Base-by-base conservation (phyloP, 768 basidiomycete genomes). In the Trametes cingulata region DNA sequence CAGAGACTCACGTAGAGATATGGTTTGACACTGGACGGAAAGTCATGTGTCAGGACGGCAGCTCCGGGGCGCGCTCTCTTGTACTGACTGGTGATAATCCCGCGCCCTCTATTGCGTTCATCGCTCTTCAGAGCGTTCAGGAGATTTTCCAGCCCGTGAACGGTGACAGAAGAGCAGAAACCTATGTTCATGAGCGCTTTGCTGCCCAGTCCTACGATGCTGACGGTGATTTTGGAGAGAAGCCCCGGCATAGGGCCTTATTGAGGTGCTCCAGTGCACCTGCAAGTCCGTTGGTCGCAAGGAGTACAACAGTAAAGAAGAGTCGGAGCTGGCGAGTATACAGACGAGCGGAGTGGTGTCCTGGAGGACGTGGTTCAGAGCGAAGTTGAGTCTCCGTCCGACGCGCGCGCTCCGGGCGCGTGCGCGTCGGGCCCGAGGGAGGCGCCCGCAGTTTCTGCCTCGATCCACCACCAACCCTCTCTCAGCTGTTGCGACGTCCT, bases 21-120 rank as follows among this genome's bases (percentile, higher is more conserved):
- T 98, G 95, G 73, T 98, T 98, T 57, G 89, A 85, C 47, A 97
- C 95, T 96, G 64, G 17, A 10, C 29, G 10, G 29, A 22, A 36
- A 9, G 37, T 24, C n/a, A 9, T 58, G 5, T 25, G 22, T 25
- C 3, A 19, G 22, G 27, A 6, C 10, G 37, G 29, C 35, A 56
- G 63, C 58, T 52, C 46, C 15, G 37, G 22, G 39, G 24, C 24
- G 46, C 63, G 12, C 58, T 13, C 25, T 35, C 14, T 43, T 48
- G n/a, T 0, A 75, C 83, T 52, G 55, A 91, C 91, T 84, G 25
- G 93, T 95, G 20, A 94, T 69, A 35, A 94, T 73, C 49, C 90
- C 91, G 60, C 82, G 83, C 6, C 86, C 85, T 35, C 67, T 64
- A 27, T 72, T 69, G 46, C 83, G 76, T 53, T 76, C 72, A 13